phyloP scores from a whole-genome alignment of 2,329 filamentous ascomycete species.

The Botryotinia convoluta region DNA sequence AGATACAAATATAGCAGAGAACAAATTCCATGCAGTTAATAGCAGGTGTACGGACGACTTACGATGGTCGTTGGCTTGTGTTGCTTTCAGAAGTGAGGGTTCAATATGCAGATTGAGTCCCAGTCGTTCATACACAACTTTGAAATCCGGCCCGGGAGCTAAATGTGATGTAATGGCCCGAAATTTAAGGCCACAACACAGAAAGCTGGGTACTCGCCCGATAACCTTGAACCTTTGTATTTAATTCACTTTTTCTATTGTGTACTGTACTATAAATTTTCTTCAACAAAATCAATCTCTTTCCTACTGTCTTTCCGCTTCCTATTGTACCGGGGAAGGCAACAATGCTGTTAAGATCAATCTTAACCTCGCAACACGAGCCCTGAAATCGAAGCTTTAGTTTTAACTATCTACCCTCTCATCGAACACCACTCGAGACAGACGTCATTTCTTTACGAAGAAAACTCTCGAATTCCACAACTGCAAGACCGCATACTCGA shows the following conservation, averaged over 20 bases:
- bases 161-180: background rate
- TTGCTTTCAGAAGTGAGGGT: constrained; percentile 1
- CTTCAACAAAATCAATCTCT: background rate
- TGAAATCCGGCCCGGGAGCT: background rate
- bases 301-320: background rate
- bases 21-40: background rate
- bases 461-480: background rate
- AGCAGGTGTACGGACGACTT: background rate
- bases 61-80: background rate
- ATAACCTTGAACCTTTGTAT: constrained; percentile 15
- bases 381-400: constrained; percentile 14
- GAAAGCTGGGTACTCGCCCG: background rate
- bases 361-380: constrained; percentile 15
- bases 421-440: background rate
- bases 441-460: constrained; percentile 5
- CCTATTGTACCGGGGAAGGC: background rate
- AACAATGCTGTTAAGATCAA: constrained; percentile 13
- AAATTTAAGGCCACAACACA: background rate
- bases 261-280: constrained; percentile 10
- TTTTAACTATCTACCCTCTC: background rate
- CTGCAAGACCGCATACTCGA: constrained; percentile 4
- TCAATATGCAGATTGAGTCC: background rate
- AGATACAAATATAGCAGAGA: background rate
- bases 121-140: background rate
- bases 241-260: constrained; percentile 13